A percentile compares a stretch with the other conserved stretches of the same genome.
phyloP scores from a whole-genome alignment of 163 green algal genomes.

The Prototheca stagnorum region DNA sequence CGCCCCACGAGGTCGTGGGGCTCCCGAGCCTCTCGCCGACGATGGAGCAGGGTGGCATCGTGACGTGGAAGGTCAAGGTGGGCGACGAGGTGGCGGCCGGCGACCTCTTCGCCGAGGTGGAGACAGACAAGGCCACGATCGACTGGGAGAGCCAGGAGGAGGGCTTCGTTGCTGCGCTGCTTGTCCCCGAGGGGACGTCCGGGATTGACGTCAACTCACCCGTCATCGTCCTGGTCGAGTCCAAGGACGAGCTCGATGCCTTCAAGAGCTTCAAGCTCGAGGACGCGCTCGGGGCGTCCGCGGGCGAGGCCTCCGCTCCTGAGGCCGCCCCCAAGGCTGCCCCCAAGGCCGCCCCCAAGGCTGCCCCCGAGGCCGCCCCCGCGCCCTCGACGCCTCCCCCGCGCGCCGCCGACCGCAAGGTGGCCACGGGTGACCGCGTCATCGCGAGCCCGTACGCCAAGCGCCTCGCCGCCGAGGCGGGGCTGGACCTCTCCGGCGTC shows the following conservation, averaged over 20 bases:
- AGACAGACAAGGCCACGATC: conserved; percentile 89
- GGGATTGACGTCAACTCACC: conserved; percentile 64
- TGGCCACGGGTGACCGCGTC: conserved; percentile 30
- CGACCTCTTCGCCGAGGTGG: conserved; percentile 70
- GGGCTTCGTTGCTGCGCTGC: conserved; percentile 78
- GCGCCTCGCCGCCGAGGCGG: conserved; percentile 53
- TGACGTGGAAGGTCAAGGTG: conserved; percentile 44
- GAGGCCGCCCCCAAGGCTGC: not conserved
- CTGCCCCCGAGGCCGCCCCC: not conserved
- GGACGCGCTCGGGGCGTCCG: conserved; percentile 8
- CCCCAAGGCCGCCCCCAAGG: not conserved
- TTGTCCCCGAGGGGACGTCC: conserved; percentile 47
- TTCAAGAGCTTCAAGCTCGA: conserved; percentile 55
- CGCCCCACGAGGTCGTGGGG: conserved; percentile 36
- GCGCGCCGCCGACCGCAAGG: too few relatives aligned
- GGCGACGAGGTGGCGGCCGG: conserved; percentile 55
- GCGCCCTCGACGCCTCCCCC: not conserved
- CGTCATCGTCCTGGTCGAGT: conserved; percentile 77
- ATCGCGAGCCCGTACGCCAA: conserved; percentile 57
- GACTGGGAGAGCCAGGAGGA: conserved; percentile 92
- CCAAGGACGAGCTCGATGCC: conserved; percentile 32
- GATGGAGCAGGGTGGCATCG: conserved; percentile 72
- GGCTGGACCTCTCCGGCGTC: conserved; percentile 38
- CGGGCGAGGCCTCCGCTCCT: conserved; percentile 1
- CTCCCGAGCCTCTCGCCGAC: conserved; percentile 88